These are phyloP conservation scores for Coemansia pectinata DNA, from an alignment of 192 early-diverging fungal species.

Conservation along the genomic window DNA sequence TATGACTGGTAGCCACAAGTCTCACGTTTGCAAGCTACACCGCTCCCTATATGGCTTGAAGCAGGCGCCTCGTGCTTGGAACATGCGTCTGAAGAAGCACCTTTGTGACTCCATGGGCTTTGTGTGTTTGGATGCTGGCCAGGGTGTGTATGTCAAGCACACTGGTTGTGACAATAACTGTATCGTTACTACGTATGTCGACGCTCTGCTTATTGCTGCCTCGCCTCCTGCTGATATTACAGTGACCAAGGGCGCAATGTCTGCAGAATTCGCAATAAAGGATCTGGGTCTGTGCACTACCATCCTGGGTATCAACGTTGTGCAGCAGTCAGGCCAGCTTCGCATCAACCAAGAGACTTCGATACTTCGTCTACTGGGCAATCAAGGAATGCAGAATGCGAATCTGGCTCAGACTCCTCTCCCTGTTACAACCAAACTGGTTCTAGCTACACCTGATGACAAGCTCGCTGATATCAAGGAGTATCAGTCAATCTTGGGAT, in stretches of 20 bases:
- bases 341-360: conserved; percentile 1
- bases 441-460: neutral
- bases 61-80: conserved; percentile 3
- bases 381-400: neutral
- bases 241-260: neutral
- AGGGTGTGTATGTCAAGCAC: neutral
- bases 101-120: conserved; percentile 1
- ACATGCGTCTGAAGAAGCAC: neutral
- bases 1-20: neutral
- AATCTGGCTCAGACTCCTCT: neutral
- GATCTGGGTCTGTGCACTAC: neutral
- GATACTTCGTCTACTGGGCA: neutral
- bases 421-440: neutral
- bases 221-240: neutral
- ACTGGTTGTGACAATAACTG: neutral
- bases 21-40: neutral
- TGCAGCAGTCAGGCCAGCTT: neutral
- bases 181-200: neutral
- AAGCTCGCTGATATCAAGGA: conserved; percentile 2
- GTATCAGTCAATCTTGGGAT: conserved; percentile 8
- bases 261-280: neutral
- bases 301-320: conserved; percentile 1
- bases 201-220: neutral
- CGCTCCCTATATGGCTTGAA: conserved; percentile 9
- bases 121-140: neutral